phyloP scores from a whole-genome alignment of 257 asterid genomes.

The Leonotis leonurus region DNA sequence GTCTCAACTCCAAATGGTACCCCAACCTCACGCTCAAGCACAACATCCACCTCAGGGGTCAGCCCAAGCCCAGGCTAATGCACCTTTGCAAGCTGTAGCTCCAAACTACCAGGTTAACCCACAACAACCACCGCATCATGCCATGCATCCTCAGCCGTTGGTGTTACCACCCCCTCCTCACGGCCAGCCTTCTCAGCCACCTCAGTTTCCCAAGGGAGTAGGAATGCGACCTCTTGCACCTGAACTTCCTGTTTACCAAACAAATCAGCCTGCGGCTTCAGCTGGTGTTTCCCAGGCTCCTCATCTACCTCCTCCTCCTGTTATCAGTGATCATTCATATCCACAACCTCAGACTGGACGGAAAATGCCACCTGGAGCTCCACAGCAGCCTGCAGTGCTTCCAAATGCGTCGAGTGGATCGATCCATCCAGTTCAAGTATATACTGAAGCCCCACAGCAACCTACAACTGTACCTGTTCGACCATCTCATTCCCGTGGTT shows the following conservation, averaged over 20 bases:
- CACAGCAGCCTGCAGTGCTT: constrained; percentile 40
- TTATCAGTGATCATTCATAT: constrained; percentile 59
- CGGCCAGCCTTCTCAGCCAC: constrained; percentile 33
- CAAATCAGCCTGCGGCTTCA: constrained; percentile 43
- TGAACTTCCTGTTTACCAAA: constrained; percentile 33
- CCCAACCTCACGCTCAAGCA: constrained; percentile 28
- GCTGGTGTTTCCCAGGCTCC: constrained; percentile 33
- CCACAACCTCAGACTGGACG: constrained; percentile 52
- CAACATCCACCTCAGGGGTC: constrained; percentile 35
- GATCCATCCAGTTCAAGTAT: constrained; percentile 46
- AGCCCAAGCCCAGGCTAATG: constrained; percentile 24
- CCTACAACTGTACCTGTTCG: constrained; percentile 38
- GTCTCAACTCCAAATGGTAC: constrained; percentile 20
- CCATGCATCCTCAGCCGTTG: constrained; percentile 46
- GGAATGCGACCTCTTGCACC: constrained; percentile 48
- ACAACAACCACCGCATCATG: constrained; percentile 40
- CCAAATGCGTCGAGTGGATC: too few relatives aligned
- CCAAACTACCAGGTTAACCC: constrained; percentile 46
- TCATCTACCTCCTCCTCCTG: constrained; percentile 41
- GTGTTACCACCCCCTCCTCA: constrained; percentile 38
- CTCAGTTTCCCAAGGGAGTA: constrained; percentile 31
- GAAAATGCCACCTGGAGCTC: constrained; percentile 37
- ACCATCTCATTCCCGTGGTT: constrained; percentile 48
- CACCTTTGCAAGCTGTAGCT: constrained; percentile 34
- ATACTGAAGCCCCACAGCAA: constrained; percentile 50